Percentiles rank a stretch among this genome's conserved stretches.
phyloP scores from a whole-genome alignment of 208 protist genomes.

The Blastocrithidia nonstop region DNA sequence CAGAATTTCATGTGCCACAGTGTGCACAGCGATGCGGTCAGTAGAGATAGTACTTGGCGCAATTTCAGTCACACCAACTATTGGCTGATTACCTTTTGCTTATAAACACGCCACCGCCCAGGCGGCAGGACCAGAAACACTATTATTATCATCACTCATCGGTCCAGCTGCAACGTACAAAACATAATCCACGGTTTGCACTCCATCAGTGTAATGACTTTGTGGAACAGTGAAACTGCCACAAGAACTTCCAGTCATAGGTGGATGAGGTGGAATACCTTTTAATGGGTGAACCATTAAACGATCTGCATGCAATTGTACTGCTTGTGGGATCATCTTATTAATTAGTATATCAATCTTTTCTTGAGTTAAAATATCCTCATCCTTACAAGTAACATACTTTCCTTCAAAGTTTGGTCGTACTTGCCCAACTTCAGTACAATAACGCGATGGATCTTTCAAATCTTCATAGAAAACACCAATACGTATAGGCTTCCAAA shows the following conservation, averaged over 20 bases:
- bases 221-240: constrained; percentile 22
- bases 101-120: constrained; percentile 31
- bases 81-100: constrained; percentile 6
- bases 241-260: constrained; percentile 9
- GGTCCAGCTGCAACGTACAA: constrained; percentile 45
- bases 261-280: neutral
- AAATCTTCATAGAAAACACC: constrained; percentile 15
- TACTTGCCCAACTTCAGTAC: constrained; percentile 8
- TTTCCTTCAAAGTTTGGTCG: constrained; percentile 7
- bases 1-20: constrained; percentile 56
- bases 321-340: constrained; percentile 14
- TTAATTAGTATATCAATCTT: constrained; percentile 12
- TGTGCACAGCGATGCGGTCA: constrained; percentile 5
- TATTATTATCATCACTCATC: neutral
- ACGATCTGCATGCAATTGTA: constrained; percentile 30
- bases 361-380: constrained; percentile 15
- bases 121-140: constrained; percentile 7
- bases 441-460: constrained; percentile 15
- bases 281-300: constrained; percentile 19
- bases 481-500: constrained; percentile 32
- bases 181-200: constrained; percentile 33
- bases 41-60: constrained; percentile 12
- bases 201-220: constrained; percentile 14
- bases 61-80: constrained; percentile 35
- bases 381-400: constrained; percentile 5